Evolutionary conservation across 2,329 filamentous ascomycete species (phyloP).

Genomic region (Talaromyces sp.): DNA sequence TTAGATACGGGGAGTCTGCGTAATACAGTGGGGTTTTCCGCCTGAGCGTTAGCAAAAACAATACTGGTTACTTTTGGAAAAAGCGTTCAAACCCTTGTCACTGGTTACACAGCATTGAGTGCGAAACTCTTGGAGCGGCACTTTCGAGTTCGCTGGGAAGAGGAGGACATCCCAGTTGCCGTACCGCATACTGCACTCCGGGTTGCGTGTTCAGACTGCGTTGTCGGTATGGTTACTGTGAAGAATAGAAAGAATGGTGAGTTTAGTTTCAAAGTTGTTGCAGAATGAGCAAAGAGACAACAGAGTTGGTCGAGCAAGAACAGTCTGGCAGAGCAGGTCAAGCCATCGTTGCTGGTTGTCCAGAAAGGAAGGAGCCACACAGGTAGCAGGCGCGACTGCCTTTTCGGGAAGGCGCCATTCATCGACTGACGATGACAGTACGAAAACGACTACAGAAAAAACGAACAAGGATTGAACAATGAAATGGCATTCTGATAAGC

Average conservation of each 20-base stretch:
- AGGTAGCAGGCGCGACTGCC: neutral
- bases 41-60: neutral
- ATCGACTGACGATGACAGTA: neutral
- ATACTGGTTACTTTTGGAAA: constrained; percentile 18
- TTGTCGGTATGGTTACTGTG: neutral
- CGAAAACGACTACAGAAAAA: neutral
- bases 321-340: neutral
- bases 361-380: neutral
- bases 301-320: neutral
- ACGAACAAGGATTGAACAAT: neutral
- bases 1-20: constrained; percentile 48
- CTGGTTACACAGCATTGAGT: constrained; percentile 65
- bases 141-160: constrained; percentile 62
- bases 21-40: neutral
- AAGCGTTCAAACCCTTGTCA: constrained; percentile 35
- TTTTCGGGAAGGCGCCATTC: neutral
- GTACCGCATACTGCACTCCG: constrained; percentile 63
- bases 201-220: neutral
- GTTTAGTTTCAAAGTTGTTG: neutral
- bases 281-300: neutral
- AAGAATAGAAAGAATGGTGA: neutral
- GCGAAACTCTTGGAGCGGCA: constrained; percentile 76
- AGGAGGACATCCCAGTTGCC: constrained; percentile 81
- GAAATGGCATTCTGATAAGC: neutral
- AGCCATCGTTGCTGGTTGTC: neutral